These are phyloP conservation scores for Diplogelasinospora grovesii DNA, from an alignment of 495 filamentous ascomycete species.

Conservation along the genomic window DNA sequence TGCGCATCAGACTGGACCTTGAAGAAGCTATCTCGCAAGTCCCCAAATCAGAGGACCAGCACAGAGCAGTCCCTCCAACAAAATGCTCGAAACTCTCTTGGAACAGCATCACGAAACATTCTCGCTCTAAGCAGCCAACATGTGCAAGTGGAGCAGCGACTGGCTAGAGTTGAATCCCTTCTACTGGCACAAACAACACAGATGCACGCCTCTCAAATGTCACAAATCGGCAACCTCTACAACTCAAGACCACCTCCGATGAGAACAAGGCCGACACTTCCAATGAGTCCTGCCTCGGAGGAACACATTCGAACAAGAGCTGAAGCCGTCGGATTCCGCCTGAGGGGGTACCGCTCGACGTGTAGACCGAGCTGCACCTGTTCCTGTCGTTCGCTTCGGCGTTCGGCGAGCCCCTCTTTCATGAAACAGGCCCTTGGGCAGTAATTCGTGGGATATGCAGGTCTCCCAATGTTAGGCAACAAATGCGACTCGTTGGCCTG, in stretches of 20 bases:
- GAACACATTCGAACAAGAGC: too few species aligned
- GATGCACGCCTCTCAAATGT: neutral
- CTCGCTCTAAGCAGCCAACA: neutral
- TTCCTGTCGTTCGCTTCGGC: neutral
- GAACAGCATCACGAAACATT: neutral
- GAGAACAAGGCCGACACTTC: too few species aligned
- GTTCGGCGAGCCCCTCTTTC: neutral
- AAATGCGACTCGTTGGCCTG: constrained; percentile 4
- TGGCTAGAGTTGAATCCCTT: neutral
- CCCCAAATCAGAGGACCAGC: neutral
- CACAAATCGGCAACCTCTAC: neutral
- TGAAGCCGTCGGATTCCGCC: too few species aligned
- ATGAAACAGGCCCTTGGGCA: constrained; percentile 1
- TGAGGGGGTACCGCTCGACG: too few species aligned
- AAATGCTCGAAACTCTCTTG: neutral
- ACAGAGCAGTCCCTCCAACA: neutral
- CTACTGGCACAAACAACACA: neutral
- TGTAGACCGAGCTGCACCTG: constrained; percentile 1
- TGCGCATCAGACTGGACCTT: neutral
- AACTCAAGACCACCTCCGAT: neutral
- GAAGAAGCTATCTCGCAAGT: constrained; percentile 1
- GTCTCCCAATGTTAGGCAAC: constrained; percentile 1
- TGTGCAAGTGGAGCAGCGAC: neutral
- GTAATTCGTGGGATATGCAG: constrained; percentile 1
- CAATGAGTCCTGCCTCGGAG: too few species aligned